phyloP scores from a whole-genome alignment of 495 filamentous ascomycete genomes.

The Xylaria telfairii region DNA sequence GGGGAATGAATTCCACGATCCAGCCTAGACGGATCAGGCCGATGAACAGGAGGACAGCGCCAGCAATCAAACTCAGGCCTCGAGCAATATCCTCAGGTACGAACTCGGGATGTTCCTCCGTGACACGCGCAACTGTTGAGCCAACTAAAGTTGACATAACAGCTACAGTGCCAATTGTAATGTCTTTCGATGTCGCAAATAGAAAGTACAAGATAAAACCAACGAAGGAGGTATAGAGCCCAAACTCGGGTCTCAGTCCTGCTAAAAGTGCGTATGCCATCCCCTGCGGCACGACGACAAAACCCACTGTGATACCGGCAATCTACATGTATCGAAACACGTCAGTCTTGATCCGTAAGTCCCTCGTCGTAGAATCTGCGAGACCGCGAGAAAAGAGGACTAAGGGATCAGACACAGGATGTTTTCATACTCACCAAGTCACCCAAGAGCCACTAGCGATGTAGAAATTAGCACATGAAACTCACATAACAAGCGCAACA shows the following conservation, averaged over 20 bases:
- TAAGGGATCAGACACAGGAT: no score
- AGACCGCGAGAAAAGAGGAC: background rate
- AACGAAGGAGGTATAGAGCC: slow-evolving; percentile 71
- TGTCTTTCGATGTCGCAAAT: slow-evolving; percentile 73
- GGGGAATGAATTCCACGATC: slow-evolving; percentile 60
- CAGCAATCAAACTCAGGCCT: slow-evolving; percentile 54
- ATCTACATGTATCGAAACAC: no score
- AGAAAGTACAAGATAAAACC: slow-evolving; percentile 71
- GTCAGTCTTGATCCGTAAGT: background rate
- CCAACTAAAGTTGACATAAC: slow-evolving; percentile 93
- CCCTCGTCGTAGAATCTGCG: background rate
- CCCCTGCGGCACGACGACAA: slow-evolving; percentile 65
- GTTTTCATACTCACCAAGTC: slow-evolving; percentile 43
- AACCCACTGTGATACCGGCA: slow-evolving; percentile 44
- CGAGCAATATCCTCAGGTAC: slow-evolving; percentile 48
- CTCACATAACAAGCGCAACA: background rate
- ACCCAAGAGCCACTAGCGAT: slow-evolving; percentile 49
- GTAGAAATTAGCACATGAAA: background rate
- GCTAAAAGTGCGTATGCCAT: slow-evolving; percentile 71
- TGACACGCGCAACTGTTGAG: slow-evolving; percentile 67
- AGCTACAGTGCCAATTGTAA: slow-evolving; percentile 80
- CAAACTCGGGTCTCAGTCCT: slow-evolving; percentile 62
- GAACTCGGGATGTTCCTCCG: slow-evolving; percentile 48
- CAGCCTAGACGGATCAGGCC: slow-evolving; percentile 56
- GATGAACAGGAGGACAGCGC: slow-evolving; percentile 53